Evolutionary conservation across 768 basidiomycete species (phyloP).

Genomic region (Collybia sp.): DNA sequence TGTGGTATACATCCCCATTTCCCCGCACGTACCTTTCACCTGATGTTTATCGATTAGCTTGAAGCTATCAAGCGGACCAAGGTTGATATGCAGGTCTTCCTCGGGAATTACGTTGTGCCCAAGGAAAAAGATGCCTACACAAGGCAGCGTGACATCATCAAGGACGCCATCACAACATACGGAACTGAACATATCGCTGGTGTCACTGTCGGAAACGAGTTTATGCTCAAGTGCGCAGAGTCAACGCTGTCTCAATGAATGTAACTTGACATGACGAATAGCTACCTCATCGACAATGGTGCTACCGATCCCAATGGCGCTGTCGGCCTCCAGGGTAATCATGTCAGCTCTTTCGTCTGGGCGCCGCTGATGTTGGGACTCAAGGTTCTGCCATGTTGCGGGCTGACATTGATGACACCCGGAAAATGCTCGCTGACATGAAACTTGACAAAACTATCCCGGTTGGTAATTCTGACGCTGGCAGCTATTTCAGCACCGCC

Average conservation of each 20-base stretch:
- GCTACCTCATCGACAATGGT: conserved; percentile 50
- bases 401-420: conserved; percentile 62
- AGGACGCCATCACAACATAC: conserved; percentile 68
- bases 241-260: not conserved
- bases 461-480: conserved; percentile 84
- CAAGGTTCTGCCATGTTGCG: conserved; percentile 57
- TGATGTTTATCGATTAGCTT: conserved; percentile 37
- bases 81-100: conserved; percentile 77
- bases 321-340: conserved; percentile 41
- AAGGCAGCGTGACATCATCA: conserved; percentile 63
- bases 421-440: conserved; percentile 45
- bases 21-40: not conserved
- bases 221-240: conserved; percentile 61
- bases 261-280: conserved; percentile 16
- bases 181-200: conserved; percentile 75
- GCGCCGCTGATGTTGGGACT: not conserved
- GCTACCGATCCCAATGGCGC: conserved; percentile 52
- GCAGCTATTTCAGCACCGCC: conserved; percentile 70
- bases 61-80: conserved; percentile 89
- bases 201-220: conserved; percentile 90
- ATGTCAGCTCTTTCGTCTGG: not conserved
- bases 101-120: conserved; percentile 61
- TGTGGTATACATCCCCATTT: conserved; percentile 40
- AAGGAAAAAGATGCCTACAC: conserved; percentile 62
- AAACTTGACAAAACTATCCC: conserved; percentile 59